Percentiles rank a stretch among this genome's conserved stretches.
phyloP scores from a whole-genome alignment of 305 asterid genomes.

The Plantago lanceolata region DNA sequence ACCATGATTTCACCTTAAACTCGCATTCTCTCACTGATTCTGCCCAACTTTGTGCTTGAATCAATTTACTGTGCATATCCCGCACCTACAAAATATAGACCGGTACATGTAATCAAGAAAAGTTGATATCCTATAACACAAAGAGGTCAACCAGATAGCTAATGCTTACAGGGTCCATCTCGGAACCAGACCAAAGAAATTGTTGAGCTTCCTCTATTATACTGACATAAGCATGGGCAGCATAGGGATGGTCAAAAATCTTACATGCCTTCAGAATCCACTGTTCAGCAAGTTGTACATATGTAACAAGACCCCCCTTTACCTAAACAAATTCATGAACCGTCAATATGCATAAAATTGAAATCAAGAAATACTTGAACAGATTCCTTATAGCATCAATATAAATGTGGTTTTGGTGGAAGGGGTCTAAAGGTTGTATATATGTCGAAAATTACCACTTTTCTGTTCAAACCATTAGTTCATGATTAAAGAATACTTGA shows the following conservation, averaged over 20 bases:
- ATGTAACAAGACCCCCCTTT: conserved; percentile 56
- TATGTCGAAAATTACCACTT: conserved; percentile 1
- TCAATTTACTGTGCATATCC: conserved; percentile 56
- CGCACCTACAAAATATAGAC: conserved; percentile 50
- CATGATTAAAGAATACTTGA: neutral
- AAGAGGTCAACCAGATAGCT: conserved; percentile 19
- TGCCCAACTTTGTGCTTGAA: conserved; percentile 71
- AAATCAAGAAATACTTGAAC: conserved; percentile 19
- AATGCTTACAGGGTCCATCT: conserved; percentile 76
- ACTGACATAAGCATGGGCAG: conserved; percentile 50
- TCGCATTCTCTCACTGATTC: conserved; percentile 55
- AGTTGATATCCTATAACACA: conserved; percentile 9
- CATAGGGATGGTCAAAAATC: conserved; percentile 61
- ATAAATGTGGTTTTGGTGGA: too few species aligned
- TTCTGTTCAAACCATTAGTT: neutral
- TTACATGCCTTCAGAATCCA: conserved; percentile 62
- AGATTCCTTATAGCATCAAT: conserved; percentile 10
- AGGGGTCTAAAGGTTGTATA: too few species aligned
- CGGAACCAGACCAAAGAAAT: conserved; percentile 94
- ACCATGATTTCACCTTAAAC: conserved; percentile 61
- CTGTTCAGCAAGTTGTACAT: conserved; percentile 75
- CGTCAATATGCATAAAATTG: neutral
- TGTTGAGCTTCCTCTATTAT: conserved; percentile 78
- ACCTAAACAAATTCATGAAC: conserved; percentile 42
- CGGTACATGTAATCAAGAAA: conserved; percentile 21